Base-by-base conservation (phyloP, 2,329 filamentous ascomycete genomes). In the Xylaria sp. region DNA sequence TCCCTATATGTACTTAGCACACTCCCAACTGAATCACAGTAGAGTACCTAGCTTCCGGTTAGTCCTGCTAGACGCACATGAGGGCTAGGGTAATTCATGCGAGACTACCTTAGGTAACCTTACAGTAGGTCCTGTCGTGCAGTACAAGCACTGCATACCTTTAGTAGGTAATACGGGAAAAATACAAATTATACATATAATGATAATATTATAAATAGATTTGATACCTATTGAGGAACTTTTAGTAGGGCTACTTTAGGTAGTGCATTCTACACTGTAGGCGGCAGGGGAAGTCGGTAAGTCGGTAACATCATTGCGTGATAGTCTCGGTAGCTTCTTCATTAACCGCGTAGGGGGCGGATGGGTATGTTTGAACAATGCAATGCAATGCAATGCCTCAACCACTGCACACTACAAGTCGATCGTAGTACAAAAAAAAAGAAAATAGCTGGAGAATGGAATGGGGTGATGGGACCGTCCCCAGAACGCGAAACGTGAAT, bases 401-500 rank as follows among this genome's bases (percentile, higher is more conserved):
- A 5, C 2, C 33, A 36, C 18, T 9, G 43, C n/a, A 48, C 43
- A 48, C 43, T 48, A 48, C 23, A 48, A 18, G 41, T 5, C 41
- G 41, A 46, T 46, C 18, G 15, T 46, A 5, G 41, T 18, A 46
- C 15, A n/a, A 46, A 46, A 46, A 18, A 48, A 28, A 60, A 46
- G 60, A 64, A 57, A 23, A 39, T 49, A 23, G 20, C 31, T 23
- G 41, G 55, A 49, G 25, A 41, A 49, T 51, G 46, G 59, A 64
- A 51, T 64, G 48, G 18, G 3, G 13, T 18, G 18, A 18, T 5
- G 15, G 18, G 15, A 46, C 15, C 18, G 7, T 20, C 60, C 65
- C 60, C 55, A 60, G 49, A 60, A 64, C 64, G 48, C 9, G 46
- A 49, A 46, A 46, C 51, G 39, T 54, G 52, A 18, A 64, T 59